Conservation (phyloP, 2,329 filamentous ascomycete species). For the Orbilia brochopaga region DNA sequence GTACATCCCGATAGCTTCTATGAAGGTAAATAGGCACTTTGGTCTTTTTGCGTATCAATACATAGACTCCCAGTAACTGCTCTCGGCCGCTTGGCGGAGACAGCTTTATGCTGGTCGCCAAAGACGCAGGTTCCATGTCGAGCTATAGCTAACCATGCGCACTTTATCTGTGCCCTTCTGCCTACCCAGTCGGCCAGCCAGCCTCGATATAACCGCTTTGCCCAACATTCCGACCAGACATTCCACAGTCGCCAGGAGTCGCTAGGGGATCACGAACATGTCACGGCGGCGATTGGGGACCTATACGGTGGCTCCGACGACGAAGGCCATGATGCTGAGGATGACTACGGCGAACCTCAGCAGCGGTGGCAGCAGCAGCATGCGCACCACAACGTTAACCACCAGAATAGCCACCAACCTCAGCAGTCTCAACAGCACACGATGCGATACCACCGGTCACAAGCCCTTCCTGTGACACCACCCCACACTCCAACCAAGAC, state of each 20-base stretch:
- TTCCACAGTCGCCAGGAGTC: conserved; percentile 57
- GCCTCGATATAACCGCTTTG: conserved; percentile 54
- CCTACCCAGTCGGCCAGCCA: conserved; percentile 53
- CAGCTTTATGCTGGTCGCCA: not conserved
- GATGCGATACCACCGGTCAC: conserved; percentile 22
- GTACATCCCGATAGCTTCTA: conserved; percentile 50
- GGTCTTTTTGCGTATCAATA: not conserved
- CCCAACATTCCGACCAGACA: conserved; percentile 52
- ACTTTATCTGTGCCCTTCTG: conserved; percentile 38
- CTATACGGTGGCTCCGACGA: conserved; percentile 71
- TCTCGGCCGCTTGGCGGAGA: not conserved
- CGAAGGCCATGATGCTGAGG: conserved; percentile 50
- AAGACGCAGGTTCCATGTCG: not conserved
- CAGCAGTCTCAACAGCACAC: conserved; percentile 19
- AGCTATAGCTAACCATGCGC: conserved; percentile 12
- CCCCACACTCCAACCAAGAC: conserved; percentile 51
- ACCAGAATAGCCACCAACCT: conserved; percentile 8
- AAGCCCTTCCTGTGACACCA: conserved; percentile 44
- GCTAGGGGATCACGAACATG: conserved; percentile 89
- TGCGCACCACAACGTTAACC: conserved; percentile 13
- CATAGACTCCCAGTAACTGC: not conserved
- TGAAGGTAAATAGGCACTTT: conserved; percentile 45
- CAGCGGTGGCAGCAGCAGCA: conserved; percentile 26
- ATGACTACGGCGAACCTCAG: conserved; percentile 29
- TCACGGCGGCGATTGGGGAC: conserved; percentile 90